Evolutionary conservation across 345 rosid genomes (phyloP).

Genomic region (Moringa oleifera): DNA sequence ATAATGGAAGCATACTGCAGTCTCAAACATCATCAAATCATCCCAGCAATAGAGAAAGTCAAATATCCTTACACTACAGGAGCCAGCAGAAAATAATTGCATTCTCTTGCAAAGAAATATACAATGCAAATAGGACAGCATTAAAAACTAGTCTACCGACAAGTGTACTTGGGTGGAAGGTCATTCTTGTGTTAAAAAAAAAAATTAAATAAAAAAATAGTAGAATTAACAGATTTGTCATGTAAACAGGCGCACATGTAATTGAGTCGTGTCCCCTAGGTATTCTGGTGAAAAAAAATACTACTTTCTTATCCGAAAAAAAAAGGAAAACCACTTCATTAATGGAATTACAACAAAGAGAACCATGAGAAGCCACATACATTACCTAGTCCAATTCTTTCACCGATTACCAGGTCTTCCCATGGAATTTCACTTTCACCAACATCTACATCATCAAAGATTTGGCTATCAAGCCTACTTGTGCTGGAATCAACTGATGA

Average conservation of each 20-base stretch:
- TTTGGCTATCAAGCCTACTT: slow-evolving; percentile 49
- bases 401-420: slow-evolving; percentile 94
- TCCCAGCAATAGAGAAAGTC: background rate
- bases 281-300: too few species aligned
- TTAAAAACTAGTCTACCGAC: background rate
- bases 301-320: too few species aligned
- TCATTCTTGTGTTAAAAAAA: too few species aligned
- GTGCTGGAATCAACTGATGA: slow-evolving; percentile 51
- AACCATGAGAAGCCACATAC: slow-evolving; percentile 14
- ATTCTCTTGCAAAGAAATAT: background rate
- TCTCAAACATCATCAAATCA: background rate
- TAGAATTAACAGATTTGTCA: too few species aligned
- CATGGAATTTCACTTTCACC: slow-evolving; percentile 96
- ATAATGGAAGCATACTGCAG: background rate
- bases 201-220: too few species aligned
- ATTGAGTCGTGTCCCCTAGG: too few species aligned
- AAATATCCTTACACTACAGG: background rate
- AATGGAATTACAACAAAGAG: background rate
- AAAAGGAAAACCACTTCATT: background rate
- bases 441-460: slow-evolving; percentile 88
- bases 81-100: background rate
- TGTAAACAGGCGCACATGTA: too few species aligned
- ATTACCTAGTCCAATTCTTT: slow-evolving; percentile 98
- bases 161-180: too few species aligned
- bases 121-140: background rate